Conservation (phyloP, 768 basidiomycete species). For the Leucocoprinus birnbaumii region DNA sequence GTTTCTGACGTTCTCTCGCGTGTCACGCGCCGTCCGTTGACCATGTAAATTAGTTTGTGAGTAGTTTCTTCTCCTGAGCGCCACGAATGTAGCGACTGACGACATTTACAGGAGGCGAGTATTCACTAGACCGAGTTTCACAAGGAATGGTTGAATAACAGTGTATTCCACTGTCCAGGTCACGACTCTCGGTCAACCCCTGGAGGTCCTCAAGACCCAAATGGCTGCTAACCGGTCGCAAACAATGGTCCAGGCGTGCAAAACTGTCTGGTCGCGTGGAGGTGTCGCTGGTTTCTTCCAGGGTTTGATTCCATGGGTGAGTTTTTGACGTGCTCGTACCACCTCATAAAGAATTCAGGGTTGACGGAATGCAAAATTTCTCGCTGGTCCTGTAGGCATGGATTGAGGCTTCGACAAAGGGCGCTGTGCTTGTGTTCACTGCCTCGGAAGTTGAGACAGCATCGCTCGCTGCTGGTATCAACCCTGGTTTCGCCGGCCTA, state of each 20-base stretch:
- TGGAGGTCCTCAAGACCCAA: slow-evolving; percentile 98
- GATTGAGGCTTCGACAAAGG: slow-evolving; percentile 99
- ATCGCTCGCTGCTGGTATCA: slow-evolving; percentile 61
- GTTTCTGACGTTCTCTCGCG: slow-evolving; percentile 13
- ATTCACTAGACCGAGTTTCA: slow-evolving; percentile 9
- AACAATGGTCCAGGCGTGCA: slow-evolving; percentile 82
- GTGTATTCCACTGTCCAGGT: slow-evolving; percentile 51
- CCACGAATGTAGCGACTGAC: slow-evolving; percentile 19
- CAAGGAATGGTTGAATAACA: slow-evolving; percentile 3
- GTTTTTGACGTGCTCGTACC: slow-evolving; percentile 18
- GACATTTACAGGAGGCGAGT: slow-evolving; percentile 65
- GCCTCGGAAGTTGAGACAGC: slow-evolving; percentile 91
- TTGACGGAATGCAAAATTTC: slow-evolving; percentile 4
- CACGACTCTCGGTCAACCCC: slow-evolving; percentile 95
- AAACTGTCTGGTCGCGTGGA: slow-evolving; percentile 89
- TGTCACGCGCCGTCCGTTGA: slow-evolving; percentile 7
- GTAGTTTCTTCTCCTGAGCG: slow-evolving; percentile 23
- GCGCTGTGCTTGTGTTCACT: slow-evolving; percentile 92
- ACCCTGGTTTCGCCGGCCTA: slow-evolving; percentile 80
- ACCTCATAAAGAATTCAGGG: background rate
- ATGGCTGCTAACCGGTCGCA: slow-evolving; percentile 98
- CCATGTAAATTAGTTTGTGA: slow-evolving; percentile 44
- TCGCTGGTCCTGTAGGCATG: slow-evolving; percentile 63
- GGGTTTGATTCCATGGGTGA: slow-evolving; percentile 97
- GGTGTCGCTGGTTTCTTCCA: slow-evolving; percentile 92